These are phyloP conservation scores for Cymbopogon citratus DNA, from an alignment of 176 grass and related monocot species.

Conservation along the genomic window DNA sequence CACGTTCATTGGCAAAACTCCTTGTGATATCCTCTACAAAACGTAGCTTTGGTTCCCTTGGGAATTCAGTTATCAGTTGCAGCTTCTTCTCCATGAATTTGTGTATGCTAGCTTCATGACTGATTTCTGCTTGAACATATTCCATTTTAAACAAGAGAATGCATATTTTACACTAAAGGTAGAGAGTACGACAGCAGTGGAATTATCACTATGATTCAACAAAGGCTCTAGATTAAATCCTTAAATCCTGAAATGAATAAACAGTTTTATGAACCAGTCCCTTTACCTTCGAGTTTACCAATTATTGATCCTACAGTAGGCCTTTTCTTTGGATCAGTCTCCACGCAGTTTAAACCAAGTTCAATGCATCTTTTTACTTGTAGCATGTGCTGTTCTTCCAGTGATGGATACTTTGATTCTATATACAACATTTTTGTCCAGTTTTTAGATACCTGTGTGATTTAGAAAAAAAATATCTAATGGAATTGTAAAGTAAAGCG, in stretches of 20 bases:
- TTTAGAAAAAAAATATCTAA: not conserved
- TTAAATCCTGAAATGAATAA: not conserved
- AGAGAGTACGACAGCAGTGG: not conserved
- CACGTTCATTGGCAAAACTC: not conserved
- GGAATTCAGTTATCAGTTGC: not conserved
- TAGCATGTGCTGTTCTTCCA: not conserved
- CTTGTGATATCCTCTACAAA: not conserved
- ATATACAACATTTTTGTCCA: not conserved
- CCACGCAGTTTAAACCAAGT: conserved; percentile 14
- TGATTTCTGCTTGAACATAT: not conserved
- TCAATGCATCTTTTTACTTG: no score
- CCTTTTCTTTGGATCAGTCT: not conserved
- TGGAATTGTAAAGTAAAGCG: not conserved
- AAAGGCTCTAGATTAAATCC: not conserved
- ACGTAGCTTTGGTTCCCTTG: not conserved
- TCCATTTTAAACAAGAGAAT: not conserved
- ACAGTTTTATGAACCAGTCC: not conserved
- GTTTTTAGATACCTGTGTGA: not conserved
- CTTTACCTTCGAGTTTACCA: not conserved
- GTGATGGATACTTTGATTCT: conserved; percentile 1
- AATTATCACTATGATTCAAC: not conserved
- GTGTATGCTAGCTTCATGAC: not conserved
- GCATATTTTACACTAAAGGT: not conserved
- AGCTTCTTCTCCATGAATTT: not conserved
- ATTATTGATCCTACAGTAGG: not conserved